Base-by-base conservation (phyloP, 352 stramenopile species). In the Globisporangium canariense region DNA sequence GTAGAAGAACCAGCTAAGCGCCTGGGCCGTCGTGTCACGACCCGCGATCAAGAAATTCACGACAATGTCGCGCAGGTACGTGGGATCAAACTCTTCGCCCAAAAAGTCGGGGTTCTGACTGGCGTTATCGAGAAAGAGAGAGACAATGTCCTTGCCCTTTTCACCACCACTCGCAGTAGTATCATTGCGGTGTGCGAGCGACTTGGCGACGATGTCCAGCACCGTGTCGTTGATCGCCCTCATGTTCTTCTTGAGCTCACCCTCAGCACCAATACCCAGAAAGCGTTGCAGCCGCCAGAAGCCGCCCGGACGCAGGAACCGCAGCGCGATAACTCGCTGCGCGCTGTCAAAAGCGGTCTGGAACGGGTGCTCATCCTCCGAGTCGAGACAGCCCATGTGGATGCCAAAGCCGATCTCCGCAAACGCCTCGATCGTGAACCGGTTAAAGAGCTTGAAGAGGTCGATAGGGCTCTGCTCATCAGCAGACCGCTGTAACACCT, bases 371-470 rank as follows among this genome's bases (percentile, higher is more conserved):
- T 75, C 63, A 2, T 57, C 36, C n/a, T 58, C 16, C 10, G n/a
- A 14, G 1, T 66, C 50, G 18, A 79, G 71, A 9, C 51, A 50
- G 10, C 62, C 41, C 8, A 79, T 7, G 4, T 74, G 10, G 10
- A 74, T n/a, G 22, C 73, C 75, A 60, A 88, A 79, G 9, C 62
- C 81, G 30, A 88, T 79, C 32, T 83, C 65, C 1, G 73, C 59
- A 56, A 90, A 83, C n/a, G 68, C 65, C 8, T 86, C 73, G 22
- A 86, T 78, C 34, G 77, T 82, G 59, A 88, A 86, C 25, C 64
- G 49, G 53, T 75, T 63, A 3, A 81, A 49, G 7, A 81, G 46
- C 4, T 66, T 56, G 46, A 71, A 69, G 8, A 80, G 47, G 5
- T 69, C 46, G 14, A 66, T 38, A 1, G 54, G 36, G 20, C 9